Evolutionary conservation across 345 rosid species (phyloP).

Genomic region (Camelina hispida): DNA sequence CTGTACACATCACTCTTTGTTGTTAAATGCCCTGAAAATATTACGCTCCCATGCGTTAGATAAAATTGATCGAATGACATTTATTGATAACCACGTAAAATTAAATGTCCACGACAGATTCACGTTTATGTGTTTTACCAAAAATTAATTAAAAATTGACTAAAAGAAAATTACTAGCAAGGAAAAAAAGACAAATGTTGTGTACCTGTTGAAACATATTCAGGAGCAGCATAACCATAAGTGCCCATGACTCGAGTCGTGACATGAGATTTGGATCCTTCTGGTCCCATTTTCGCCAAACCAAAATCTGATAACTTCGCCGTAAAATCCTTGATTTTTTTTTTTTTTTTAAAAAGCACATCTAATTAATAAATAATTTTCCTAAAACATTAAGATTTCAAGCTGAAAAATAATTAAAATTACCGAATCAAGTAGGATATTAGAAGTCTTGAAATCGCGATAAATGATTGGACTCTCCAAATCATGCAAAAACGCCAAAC

Average conservation of each 20-base stretch:
- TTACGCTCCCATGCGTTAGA: constrained; percentile 5
- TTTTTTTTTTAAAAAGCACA: too few relatives aligned
- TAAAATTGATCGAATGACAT: not conserved
- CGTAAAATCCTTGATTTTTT: constrained; percentile 60
- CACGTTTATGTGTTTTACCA: not conserved
- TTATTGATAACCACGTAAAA: not conserved
- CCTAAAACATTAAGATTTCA: too few relatives aligned
- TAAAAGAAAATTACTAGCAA: not conserved
- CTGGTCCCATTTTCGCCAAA: constrained; percentile 93
- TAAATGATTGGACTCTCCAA: constrained; percentile 89
- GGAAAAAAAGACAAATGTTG: not conserved
- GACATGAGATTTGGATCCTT: constrained; percentile 91
- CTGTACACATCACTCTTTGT: constrained; percentile 91
- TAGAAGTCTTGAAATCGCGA: constrained; percentile 94
- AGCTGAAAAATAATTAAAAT: not conserved
- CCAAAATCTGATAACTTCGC: constrained; percentile 93
- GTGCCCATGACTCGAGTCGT: constrained; percentile 98
- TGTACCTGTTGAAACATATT: constrained; percentile 40
- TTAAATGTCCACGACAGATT: not conserved
- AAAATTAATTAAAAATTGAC: not conserved
- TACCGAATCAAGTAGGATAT: constrained; percentile 84
- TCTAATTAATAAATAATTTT: not conserved
- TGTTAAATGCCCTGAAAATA: constrained; percentile 78
- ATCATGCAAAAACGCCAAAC: constrained; percentile 84
- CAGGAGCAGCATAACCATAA: constrained; percentile 94